Evolutionary conservation across 306 rosid genomes (phyloP).

Genomic region (Hippophae tibetana): DNA sequence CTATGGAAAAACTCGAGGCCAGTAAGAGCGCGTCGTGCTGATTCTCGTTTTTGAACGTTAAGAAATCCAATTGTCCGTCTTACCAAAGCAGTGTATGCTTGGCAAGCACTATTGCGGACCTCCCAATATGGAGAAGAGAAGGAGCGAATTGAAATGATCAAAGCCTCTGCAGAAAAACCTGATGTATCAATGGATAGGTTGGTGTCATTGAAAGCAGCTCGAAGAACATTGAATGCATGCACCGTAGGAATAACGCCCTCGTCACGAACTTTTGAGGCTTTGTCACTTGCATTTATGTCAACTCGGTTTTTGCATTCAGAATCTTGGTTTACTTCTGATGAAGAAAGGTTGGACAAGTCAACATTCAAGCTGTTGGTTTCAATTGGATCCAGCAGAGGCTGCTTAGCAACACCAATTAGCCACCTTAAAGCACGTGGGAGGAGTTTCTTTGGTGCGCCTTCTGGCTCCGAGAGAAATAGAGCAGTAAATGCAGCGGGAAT

Average conservation of each 20-base stretch:
- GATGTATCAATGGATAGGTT: constrained; percentile 88
- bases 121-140: constrained; percentile 98
- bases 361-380: constrained; percentile 36
- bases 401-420: constrained; percentile 77
- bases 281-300: constrained; percentile 34
- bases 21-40: constrained; percentile 70
- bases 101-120: constrained; percentile 90
- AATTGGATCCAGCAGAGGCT: constrained; percentile 40
- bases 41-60: constrained; percentile 87
- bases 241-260: constrained; percentile 98
- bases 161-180: constrained; percentile 92
- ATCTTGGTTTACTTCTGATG: constrained; percentile 25
- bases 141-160: constrained; percentile 61
- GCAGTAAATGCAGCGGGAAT: constrained; percentile 96
- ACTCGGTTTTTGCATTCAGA: constrained; percentile 16
- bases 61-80: constrained; percentile 94
- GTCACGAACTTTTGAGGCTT: constrained; percentile 67
- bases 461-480: constrained; percentile 96
- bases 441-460: constrained; percentile 93
- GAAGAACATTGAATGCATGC: constrained; percentile 82
- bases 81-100: constrained; percentile 85
- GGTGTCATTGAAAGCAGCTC: constrained; percentile 89
- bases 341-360: constrained; percentile 20
- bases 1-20: constrained; percentile 96
- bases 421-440: constrained; percentile 82